phyloP scores from a whole-genome alignment of 768 basidiomycete genomes.

The Amyloporia xantha region DNA sequence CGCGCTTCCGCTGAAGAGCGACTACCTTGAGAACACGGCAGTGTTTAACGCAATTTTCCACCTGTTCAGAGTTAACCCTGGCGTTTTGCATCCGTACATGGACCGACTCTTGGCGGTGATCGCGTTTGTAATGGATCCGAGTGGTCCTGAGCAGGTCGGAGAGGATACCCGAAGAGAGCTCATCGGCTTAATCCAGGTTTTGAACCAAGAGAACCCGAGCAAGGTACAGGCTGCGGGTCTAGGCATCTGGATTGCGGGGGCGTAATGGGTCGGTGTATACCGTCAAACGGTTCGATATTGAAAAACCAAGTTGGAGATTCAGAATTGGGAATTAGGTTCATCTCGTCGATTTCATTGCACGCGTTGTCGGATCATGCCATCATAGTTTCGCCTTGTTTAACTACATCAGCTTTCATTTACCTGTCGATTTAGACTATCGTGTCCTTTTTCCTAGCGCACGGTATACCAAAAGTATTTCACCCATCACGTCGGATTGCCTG shows the following conservation, averaged over 20 bases:
- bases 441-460: background rate
- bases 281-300: background rate
- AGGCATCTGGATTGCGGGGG: constrained; percentile 35
- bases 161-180: constrained; percentile 74
- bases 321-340: background rate
- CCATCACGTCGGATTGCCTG: background rate
- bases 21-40: constrained; percentile 84
- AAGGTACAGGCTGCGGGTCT: constrained; percentile 81
- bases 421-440: background rate
- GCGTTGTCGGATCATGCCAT: background rate
- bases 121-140: constrained; percentile 75
- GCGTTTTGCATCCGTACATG: constrained; percentile 64
- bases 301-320: background rate
- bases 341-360: background rate
- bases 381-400: background rate
- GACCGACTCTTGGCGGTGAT: constrained; percentile 78
- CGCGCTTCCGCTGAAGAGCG: constrained; percentile 82
- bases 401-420: background rate
- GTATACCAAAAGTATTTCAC: background rate
- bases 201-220: constrained; percentile 70
- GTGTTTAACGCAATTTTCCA: constrained; percentile 87
- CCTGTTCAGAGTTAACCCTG: constrained; percentile 73
- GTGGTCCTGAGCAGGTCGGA: constrained; percentile 64
- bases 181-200: constrained; percentile 60
- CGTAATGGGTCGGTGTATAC: background rate